phyloP scores from a whole-genome alignment of 2,329 filamentous ascomycete species.

The Nemania sp. region DNA sequence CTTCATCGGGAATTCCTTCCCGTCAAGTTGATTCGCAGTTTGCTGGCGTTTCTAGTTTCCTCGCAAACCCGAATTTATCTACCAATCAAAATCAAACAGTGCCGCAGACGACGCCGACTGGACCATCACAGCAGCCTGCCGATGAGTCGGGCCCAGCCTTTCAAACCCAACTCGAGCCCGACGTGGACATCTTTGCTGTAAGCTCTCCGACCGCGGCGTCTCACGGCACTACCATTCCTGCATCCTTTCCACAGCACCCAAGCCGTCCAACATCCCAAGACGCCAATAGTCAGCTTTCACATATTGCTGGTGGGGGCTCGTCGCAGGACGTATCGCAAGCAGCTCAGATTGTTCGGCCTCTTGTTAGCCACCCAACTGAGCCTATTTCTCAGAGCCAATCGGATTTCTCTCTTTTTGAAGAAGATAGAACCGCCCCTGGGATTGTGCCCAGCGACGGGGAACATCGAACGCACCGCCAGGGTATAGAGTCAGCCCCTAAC shows the following conservation, averaged over 20 bases:
- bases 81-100: constrained; percentile 5
- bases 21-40: constrained; percentile 33
- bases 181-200: constrained; percentile 5
- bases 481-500: constrained; percentile 32
- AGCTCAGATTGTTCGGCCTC: constrained; percentile 35
- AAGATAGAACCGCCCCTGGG: too few relatives aligned
- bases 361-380: constrained; percentile 32
- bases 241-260: constrained; percentile 10
- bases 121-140: constrained; percentile 5
- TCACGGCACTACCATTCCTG: constrained; percentile 15
- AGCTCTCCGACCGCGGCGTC: constrained; percentile 9
- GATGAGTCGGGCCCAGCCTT: constrained; percentile 9
- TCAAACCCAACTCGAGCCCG: constrained; percentile 15
- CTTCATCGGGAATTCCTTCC: constrained; percentile 34
- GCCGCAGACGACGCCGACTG: constrained; percentile 3
- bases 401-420: too few relatives aligned
- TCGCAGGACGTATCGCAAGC: constrained; percentile 32
- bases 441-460: constrained; percentile 13
- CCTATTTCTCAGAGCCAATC: too few relatives aligned
- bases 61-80: constrained; percentile 17
- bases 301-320: constrained; percentile 11
- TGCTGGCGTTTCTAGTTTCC: constrained; percentile 7
- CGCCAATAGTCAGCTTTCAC: constrained; percentile 20
- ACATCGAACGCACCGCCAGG: constrained; percentile 21
- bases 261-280: constrained; percentile 12